Conservation (phyloP, 2,329 filamentous ascomycete species). For the Erysiphe neolycopersici region DNA sequence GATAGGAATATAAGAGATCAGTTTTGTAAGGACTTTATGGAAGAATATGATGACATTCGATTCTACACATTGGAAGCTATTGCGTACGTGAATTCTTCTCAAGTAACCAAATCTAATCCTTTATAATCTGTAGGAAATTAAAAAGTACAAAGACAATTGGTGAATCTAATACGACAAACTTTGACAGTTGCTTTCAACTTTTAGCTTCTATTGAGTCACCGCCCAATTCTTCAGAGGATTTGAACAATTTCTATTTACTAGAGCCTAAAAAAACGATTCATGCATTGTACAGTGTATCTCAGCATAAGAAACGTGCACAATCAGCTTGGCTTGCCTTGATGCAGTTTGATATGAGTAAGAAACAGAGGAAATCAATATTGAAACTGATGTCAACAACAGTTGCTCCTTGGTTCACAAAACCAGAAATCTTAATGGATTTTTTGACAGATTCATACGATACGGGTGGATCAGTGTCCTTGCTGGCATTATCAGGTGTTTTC, state of each 20-base stretch:
- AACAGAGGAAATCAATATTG: conserved; percentile 57
- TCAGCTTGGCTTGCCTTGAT: conserved; percentile 68
- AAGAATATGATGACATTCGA: conserved; percentile 59
- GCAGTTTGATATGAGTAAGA: conserved; percentile 33
- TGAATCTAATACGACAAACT: conserved; percentile 13
- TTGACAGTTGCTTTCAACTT: conserved; percentile 32
- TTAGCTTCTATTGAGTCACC: conserved; percentile 42
- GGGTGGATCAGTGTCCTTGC: conserved; percentile 62
- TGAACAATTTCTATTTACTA: conserved; percentile 41
- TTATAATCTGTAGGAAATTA: conserved; percentile 12
- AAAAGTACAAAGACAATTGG: conserved; percentile 14
- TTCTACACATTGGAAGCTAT: conserved; percentile 58
- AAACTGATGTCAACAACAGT: conserved; percentile 50
- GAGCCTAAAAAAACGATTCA: conserved; percentile 41
- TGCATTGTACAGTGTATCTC: conserved; percentile 32
- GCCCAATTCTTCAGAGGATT: conserved; percentile 36
- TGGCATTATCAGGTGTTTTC: conserved; percentile 80
- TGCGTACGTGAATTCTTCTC: conserved; percentile 25
- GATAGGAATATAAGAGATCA: conserved; percentile 35
- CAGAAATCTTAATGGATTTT: conserved; percentile 85
- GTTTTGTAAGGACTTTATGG: conserved; percentile 53
- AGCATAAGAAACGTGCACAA: conserved; percentile 58
- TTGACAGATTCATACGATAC: conserved; percentile 78
- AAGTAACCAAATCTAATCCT: not conserved
- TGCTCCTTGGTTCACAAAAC: conserved; percentile 68